Evolutionary conservation across 2,329 filamentous ascomycete species (phyloP).

Genomic region (Dothideomycetes sp.): DNA sequence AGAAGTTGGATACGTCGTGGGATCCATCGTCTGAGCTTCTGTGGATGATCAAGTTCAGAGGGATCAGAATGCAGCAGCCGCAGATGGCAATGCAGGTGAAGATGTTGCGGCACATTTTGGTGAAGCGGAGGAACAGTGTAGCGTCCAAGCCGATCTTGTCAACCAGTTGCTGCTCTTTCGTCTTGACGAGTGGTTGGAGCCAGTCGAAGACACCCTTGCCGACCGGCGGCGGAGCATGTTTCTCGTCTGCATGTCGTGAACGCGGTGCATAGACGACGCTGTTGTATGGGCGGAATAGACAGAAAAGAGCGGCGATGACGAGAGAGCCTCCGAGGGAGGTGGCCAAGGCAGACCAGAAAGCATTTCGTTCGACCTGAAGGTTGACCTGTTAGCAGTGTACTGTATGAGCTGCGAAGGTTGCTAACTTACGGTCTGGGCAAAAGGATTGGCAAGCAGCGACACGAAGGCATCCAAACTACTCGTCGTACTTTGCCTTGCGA

Average conservation of each 20-base stretch:
- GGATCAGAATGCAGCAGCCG: conserved; percentile 69
- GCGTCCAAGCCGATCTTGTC: conserved; percentile 86
- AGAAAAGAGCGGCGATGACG: conserved; percentile 72
- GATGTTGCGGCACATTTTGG: conserved; percentile 85
- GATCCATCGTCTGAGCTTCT: conserved; percentile 22
- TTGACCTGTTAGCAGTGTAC: not conserved
- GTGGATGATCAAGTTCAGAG: conserved; percentile 55
- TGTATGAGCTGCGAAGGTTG: not conserved
- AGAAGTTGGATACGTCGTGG: conserved; percentile 28
- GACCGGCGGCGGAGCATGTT: conserved; percentile 77
- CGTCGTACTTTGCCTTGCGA: not conserved
- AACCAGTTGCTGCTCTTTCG: conserved; percentile 67
- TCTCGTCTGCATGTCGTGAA: conserved; percentile 82
- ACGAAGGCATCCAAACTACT: conserved; percentile 6
- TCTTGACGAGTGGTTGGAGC: conserved; percentile 68
- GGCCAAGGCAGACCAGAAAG: conserved; percentile 69
- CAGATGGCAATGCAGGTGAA: conserved; percentile 65
- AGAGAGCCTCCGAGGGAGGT: conserved; percentile 69
- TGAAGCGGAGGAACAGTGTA: conserved; percentile 78
- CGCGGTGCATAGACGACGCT: conserved; percentile 90
- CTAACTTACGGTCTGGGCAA: conserved; percentile 8
- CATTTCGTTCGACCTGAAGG: conserved; percentile 45
- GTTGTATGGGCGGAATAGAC: conserved; percentile 82
- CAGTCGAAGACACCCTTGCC: conserved; percentile 84
- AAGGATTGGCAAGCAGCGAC: conserved; percentile 2